Base-by-base conservation (phyloP, 2,329 filamentous ascomycete species). In the Septoria linicola region DNA sequence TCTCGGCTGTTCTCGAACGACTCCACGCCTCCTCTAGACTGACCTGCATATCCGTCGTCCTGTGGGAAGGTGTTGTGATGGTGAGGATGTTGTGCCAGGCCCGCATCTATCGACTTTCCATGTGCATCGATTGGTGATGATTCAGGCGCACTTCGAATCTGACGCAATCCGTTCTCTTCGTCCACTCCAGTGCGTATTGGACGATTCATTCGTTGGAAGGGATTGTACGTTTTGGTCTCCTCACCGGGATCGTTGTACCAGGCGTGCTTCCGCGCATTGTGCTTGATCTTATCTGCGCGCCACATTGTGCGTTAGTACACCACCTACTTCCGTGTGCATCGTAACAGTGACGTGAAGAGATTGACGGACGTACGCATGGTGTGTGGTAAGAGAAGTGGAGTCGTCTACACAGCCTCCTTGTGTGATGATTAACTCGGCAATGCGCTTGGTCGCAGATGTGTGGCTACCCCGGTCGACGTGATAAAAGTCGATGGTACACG, bases 231-330 rank as follows among this genome's bases (percentile, higher is more conserved):
- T 27, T 54, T 42, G 10, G 50, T 53, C 17, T 54, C 41, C 37
- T 60, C 41, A 34, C 56, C 19, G 19, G 43, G 45, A 43, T 61
- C 57, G 46, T 55, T 41, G 50, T 63, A 67, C 63, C 64, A 67
- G 21, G 63, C 65, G 16, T 58, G 51, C 13, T 55, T 49, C 37
- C 63, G 57, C 32, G 65, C 65, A n/a, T 55, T 51, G 10, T 55
- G 53, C 48, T 65, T 66, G 57, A 67, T 66, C 27, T 57, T 57
- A 50, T 63, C 60, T 61, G 53, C 13, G 13, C 39, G 35, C 21
- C 41, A 49, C 37, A 49, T 48, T 23, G 42, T 46, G 30, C 21
- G 45, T 57, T 35, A 58, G 56, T 25, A 47, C 23, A 27, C 23
- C n/a, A n/a, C n/a, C n/a, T n/a, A n/a, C n/a, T n/a, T n/a, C n/a